These are phyloP conservation scores for Cyclotella cryptica DNA, from an alignment of 108 stramenopile species.

Conservation along the genomic window DNA sequence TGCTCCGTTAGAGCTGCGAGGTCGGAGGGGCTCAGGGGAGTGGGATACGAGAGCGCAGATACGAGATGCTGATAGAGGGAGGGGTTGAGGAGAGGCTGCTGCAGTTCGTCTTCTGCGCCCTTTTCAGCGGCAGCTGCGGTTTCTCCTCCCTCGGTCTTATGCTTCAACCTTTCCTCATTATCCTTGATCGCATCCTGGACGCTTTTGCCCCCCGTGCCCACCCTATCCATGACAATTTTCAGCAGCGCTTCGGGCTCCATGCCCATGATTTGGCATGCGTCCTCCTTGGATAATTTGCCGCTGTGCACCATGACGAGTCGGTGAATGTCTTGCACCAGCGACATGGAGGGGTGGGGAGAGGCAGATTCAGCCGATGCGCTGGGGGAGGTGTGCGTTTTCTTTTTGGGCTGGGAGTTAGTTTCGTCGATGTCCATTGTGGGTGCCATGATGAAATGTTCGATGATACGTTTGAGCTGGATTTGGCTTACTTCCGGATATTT, in stretches of 20 bases:
- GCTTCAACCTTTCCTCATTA: slow-evolving; percentile 12
- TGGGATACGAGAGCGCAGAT: slow-evolving; percentile 36
- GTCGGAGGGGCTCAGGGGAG: slow-evolving; percentile 37
- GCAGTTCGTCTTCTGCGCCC: slow-evolving; percentile 7
- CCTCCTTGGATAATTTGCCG: slow-evolving; percentile 34
- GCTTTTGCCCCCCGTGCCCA: slow-evolving; percentile 50
- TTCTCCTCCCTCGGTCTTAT: not conserved
- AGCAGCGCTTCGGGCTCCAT: slow-evolving; percentile 44
- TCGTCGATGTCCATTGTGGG: slow-evolving; percentile 53
- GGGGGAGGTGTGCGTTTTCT: slow-evolving; percentile 40
- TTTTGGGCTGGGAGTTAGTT: slow-evolving; percentile 17
- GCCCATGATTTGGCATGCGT: slow-evolving; percentile 36
- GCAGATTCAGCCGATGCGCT: slow-evolving; percentile 77
- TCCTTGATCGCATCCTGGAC: slow-evolving; percentile 35
- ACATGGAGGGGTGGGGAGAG: slow-evolving; percentile 81
- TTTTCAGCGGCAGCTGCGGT: not conserved
- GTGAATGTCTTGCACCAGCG: slow-evolving; percentile 76
- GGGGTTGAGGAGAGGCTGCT: slow-evolving; percentile 69
- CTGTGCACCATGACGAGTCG: slow-evolving; percentile 55
- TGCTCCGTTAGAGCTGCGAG: slow-evolving; percentile 55
- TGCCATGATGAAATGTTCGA: slow-evolving; percentile 13
- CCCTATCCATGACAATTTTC: slow-evolving; percentile 54
- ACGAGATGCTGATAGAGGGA: slow-evolving; percentile 65
- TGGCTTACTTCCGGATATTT: not conserved
- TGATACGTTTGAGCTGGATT: not conserved